These are phyloP conservation scores for Simmondsia chinensis DNA, from an alignment of 148 eudicot genomes.

Conservation along the genomic window DNA sequence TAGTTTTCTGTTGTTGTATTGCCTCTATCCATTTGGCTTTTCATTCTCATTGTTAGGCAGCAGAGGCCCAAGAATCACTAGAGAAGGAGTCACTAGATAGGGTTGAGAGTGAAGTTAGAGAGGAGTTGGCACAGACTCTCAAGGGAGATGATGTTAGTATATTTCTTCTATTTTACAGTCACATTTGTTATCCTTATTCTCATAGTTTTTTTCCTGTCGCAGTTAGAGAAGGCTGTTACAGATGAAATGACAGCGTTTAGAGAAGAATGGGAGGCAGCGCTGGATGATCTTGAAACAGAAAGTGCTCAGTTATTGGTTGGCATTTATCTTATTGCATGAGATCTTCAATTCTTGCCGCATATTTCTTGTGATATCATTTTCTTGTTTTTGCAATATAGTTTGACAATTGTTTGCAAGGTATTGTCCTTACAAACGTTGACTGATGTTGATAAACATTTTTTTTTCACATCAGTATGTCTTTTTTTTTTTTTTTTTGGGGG, in stretches of 20 bases:
- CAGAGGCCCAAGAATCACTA: slow-evolving; percentile 98
- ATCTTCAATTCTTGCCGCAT: background rate
- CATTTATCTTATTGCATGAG: slow-evolving; percentile 10
- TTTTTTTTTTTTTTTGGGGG: no score
- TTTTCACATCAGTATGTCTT: no score
- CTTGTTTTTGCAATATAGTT: no score
- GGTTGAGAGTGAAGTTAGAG: slow-evolving; percentile 82
- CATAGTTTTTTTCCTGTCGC: slow-evolving; percentile 17
- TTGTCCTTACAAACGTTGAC: no score
- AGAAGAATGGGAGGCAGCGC: slow-evolving; percentile 82
- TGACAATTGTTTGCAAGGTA: no score
- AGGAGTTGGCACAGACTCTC: slow-evolving; percentile 58
- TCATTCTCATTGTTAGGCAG: slow-evolving; percentile 55
- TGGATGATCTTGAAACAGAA: slow-evolving; percentile 89
- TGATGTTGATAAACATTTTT: no score
- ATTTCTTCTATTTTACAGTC: background rate
- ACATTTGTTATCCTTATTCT: background rate
- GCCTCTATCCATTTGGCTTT: slow-evolving; percentile 5
- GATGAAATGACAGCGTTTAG: slow-evolving; percentile 69
- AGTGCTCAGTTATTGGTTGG: slow-evolving; percentile 83
- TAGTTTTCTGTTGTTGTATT: background rate
- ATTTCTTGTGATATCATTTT: background rate
- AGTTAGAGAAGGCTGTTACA: slow-evolving; percentile 88
- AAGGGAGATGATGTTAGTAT: slow-evolving; percentile 60
- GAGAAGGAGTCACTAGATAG: slow-evolving; percentile 81